Conservation (phyloP, 2,329 filamentous ascomycete species). For the Westerdykella aurantiaca region DNA sequence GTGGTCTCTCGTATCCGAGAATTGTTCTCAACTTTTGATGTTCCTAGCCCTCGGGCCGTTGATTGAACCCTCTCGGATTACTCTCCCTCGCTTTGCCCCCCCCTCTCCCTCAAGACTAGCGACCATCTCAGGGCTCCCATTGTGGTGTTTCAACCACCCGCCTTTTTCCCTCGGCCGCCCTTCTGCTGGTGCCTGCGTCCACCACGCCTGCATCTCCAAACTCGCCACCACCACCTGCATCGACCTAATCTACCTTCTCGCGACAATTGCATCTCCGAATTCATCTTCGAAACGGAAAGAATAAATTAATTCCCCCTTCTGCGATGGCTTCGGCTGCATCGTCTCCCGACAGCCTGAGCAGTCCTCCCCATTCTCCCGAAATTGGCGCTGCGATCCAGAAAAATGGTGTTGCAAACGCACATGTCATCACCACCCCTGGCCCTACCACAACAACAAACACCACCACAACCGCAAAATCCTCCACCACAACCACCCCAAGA, state of each 20-base stretch:
- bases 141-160: neutral
- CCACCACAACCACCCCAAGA: conserved; percentile 17
- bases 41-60: neutral
- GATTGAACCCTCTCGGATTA: neutral
- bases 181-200: neutral
- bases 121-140: neutral
- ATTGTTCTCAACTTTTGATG: neutral
- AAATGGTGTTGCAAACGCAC: conserved; percentile 28
- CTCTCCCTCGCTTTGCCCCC: neutral
- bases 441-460: conserved; percentile 10
- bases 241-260: too few species aligned
- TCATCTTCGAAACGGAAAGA: neutral
- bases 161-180: neutral
- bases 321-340: conserved; percentile 16
- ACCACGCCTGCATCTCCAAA: neutral
- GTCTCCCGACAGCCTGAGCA: conserved; percentile 34
- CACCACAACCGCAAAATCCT: conserved; percentile 6
- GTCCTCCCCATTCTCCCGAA: conserved; percentile 36
- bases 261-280: too few species aligned
- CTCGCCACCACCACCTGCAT: neutral
- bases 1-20: too few species aligned
- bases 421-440: conserved; percentile 22
- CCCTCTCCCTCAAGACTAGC: neutral
- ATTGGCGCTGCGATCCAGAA: conserved; percentile 26
- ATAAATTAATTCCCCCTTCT: neutral